phyloP scores from a whole-genome alignment of 140 eudicot genomes.

The Anethum foeniculum region DNA sequence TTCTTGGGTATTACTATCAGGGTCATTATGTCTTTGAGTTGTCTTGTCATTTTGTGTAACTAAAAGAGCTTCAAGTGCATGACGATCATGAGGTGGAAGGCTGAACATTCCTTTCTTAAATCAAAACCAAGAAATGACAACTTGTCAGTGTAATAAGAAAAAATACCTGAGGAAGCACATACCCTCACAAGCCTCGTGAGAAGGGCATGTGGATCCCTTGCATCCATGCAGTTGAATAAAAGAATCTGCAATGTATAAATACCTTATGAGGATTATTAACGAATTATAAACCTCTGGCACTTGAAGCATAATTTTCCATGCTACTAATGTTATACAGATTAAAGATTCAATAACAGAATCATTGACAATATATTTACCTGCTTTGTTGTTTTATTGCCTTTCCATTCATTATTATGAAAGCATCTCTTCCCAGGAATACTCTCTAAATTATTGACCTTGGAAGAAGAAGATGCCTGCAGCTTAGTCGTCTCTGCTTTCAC shows the following conservation, averaged over 20 bases:
- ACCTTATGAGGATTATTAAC: constrained; percentile 11
- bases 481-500: constrained; percentile 34
- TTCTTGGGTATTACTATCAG: neutral
- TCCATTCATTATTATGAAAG: constrained; percentile 18
- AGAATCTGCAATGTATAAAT: constrained; percentile 46
- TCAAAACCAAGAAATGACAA: neutral
- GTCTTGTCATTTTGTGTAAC: neutral
- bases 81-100: neutral
- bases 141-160: constrained; percentile 2
- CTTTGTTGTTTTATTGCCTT: constrained; percentile 33
- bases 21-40: neutral
- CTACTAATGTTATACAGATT: neutral
- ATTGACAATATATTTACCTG: constrained; percentile 29
- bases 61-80: neutral
- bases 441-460: constrained; percentile 16
- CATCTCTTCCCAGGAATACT: constrained; percentile 29
- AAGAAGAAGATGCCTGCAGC: constrained; percentile 22
- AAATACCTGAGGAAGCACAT: constrained; percentile 73
- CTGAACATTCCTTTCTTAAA: neutral
- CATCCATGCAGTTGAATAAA: constrained; percentile 85
- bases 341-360: neutral
- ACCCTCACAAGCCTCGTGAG: constrained; percentile 63
- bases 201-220: constrained; percentile 67
- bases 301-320: neutral
- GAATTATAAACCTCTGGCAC: neutral